A percentile compares a stretch with the other conserved stretches of the same genome.
Conservation (phyloP, 2,329 filamentous ascomycete genomes). For the Aspergillus neoniger region DNA sequence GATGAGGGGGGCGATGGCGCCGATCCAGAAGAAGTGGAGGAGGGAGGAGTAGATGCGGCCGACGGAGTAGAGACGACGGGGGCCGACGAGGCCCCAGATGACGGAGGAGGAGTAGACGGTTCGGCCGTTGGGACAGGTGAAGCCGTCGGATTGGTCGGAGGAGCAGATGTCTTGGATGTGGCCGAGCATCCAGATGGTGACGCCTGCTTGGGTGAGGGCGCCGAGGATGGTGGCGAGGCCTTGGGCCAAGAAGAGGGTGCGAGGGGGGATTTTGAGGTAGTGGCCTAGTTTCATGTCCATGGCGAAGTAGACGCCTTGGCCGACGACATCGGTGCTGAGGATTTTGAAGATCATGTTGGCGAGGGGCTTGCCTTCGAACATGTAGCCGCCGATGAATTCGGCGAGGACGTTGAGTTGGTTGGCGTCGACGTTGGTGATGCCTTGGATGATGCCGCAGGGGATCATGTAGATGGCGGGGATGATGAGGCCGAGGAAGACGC, state of each 20-base stretch:
- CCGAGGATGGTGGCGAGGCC: constrained; percentile 52
- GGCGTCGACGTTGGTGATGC: constrained; percentile 47
- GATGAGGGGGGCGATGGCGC: constrained; percentile 30
- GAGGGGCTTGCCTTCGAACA: constrained; percentile 48
- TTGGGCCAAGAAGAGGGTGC: constrained; percentile 52
- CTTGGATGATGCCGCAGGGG: constrained; percentile 49
- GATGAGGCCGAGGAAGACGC: constrained; percentile 44
- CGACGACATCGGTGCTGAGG: constrained; percentile 30
- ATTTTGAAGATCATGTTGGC: constrained; percentile 27
- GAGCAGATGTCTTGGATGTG: constrained; percentile 48
- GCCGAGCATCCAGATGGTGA: constrained; percentile 42
- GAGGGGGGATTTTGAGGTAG: constrained; percentile 50
- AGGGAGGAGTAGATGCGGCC: constrained; percentile 52
- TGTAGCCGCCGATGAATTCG: constrained; percentile 50
- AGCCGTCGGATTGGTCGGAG: constrained; percentile 46
- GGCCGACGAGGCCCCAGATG: constrained; percentile 57
- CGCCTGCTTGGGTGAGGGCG: constrained; percentile 46
- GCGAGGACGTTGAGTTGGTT: constrained; percentile 49
- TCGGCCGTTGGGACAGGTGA: constrained; percentile 53
- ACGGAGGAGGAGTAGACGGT: constrained; percentile 53
- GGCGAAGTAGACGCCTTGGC: constrained; percentile 9
- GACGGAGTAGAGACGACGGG: constrained; percentile 49
- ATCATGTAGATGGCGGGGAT: constrained; percentile 48
- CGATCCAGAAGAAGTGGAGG: constrained; percentile 57
- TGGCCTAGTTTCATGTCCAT: constrained; percentile 10